Base-by-base conservation (phyloP, 352 stramenopile genomes). In the Pythium biforme region DNA sequence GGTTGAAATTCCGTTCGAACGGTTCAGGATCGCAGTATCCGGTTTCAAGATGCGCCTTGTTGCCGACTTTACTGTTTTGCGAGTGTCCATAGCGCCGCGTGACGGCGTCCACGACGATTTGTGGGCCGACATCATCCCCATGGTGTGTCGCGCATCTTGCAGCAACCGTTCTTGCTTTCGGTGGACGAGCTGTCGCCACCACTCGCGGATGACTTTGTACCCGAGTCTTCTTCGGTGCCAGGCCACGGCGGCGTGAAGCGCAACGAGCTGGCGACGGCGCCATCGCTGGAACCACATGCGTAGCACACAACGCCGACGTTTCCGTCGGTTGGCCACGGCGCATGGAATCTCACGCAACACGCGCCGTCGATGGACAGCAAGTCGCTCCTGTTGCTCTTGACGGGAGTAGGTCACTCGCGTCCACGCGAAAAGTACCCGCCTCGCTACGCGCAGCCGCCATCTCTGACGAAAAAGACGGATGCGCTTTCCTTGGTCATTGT, bases 141-240 rank as follows among this genome's bases (percentile, higher is more conserved):
- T 69, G 11, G 62, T 45, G 41, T 73, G 57, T 27, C 79, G 70
- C 14, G 77, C 74, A 19, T 77, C 68, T 9, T 63, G 5, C n/a
- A 86, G 53, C 4, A 89, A 53, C 25, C 66, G 61, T 41, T 86
- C 79, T 62, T 89, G 79, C 54, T 86, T 89, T 1, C 41, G 41
- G 45, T 86, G 70, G 11, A 85, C 67, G 0, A 72, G 73, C 39
- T 68, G 45, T 15, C 70, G 76, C 79, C 79, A 84, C 77, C 77
- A 86, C 7, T 11, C 20, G n/a, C 46, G 46, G 14, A 67, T 23
- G 0, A 58, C 10, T 3, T 25, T 33, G 4, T 4, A 22, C 20
- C 55, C 37, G 3, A 49, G n/a, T 10, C 52, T 7, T 34, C 14
- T n/a, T 6, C 41, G 22, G 40, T 60, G 23, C 41, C 45, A 59